Evolutionary conservation across 139 green algal genomes (phyloP).

Genomic region (Picochlorum sp.): DNA sequence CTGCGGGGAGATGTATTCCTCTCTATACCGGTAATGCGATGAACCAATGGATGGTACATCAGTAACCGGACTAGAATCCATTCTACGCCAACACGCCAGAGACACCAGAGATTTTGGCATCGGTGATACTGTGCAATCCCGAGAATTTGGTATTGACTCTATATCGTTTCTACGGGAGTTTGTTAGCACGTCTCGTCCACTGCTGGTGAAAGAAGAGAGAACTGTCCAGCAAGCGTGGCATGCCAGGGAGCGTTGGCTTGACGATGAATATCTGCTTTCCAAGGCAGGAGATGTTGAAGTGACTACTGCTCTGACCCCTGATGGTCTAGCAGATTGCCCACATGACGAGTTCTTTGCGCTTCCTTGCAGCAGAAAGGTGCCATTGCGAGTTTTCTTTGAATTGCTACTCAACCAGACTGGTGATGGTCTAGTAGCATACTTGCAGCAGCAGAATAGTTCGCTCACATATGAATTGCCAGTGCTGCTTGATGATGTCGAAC

Average conservation of each 20-base stretch:
- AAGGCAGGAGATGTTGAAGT: slow-evolving; percentile 3
- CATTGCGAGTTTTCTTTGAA: slow-evolving; percentile 3
- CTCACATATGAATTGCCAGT: slow-evolving; percentile 37
- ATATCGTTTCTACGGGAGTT: slow-evolving; percentile 18
- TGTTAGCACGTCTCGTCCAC: slow-evolving; percentile 13
- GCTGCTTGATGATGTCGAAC: slow-evolving; percentile 39
- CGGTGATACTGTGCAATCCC: not conserved
- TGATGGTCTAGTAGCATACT: not conserved
- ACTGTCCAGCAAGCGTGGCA: slow-evolving; percentile 2
- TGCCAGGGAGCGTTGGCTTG: slow-evolving; percentile 3
- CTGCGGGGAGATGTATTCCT: no score
- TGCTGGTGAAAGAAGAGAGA: slow-evolving; percentile 7
- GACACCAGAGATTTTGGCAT: slow-evolving; percentile 14
- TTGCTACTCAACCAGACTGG: not conserved
- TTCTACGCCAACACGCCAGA: no score
- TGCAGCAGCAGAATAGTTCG: slow-evolving; percentile 69
- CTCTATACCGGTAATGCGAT: no score
- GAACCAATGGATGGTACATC: no score
- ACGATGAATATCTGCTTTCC: slow-evolving; percentile 3
- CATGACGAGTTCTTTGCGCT: slow-evolving; percentile 10
- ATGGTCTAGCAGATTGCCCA: slow-evolving; percentile 20
- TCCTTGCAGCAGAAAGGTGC: slow-evolving; percentile 7
- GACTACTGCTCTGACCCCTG: slow-evolving; percentile 21
- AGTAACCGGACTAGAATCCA: no score
- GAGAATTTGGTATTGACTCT: not conserved